Percentiles rank a stretch among this genome's conserved stretches.
Evolutionary conservation across 2,329 filamentous ascomycete genomes (phyloP).

Genomic region (Hypoxylon sp.): DNA sequence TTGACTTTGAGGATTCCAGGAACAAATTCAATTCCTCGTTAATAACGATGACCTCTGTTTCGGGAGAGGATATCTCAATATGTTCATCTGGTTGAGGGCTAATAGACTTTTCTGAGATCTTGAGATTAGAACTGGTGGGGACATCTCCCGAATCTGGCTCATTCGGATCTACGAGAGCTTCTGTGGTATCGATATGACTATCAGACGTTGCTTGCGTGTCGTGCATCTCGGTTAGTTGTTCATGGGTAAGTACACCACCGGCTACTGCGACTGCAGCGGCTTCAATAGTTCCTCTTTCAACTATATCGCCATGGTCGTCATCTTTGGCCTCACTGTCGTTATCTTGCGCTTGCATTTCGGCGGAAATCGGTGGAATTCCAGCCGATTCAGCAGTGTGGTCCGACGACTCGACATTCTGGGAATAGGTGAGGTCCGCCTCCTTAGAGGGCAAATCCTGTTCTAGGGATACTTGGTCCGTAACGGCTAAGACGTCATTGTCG

Average conservation of each 20-base stretch:
- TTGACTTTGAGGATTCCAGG: neutral
- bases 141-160: neutral
- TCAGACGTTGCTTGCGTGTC: conserved; percentile 12
- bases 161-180: conserved; percentile 9
- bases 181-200: neutral
- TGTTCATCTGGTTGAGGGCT: conserved; percentile 4
- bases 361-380: neutral
- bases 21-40: neutral
- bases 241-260: conserved; percentile 12
- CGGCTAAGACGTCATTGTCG: neutral
- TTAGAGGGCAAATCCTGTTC: neutral
- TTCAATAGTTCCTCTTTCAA: conserved; percentile 23
- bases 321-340: neutral
- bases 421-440: conserved; percentile 4
- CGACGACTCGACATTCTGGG: neutral
- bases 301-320: neutral
- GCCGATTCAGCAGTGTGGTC: conserved; percentile 7
- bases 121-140: conserved; percentile 3
- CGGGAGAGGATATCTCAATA: neutral
- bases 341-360: neutral
- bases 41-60: neutral
- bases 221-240: conserved; percentile 6
- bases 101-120: conserved; percentile 18
- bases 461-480: neutral
- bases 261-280: conserved; percentile 29